A percentile compares a stretch with the other conserved stretches of the same genome.
These are phyloP conservation scores for Yamadazyma olivae DNA, from an alignment of 805 yeast species.

Conservation along the genomic window DNA sequence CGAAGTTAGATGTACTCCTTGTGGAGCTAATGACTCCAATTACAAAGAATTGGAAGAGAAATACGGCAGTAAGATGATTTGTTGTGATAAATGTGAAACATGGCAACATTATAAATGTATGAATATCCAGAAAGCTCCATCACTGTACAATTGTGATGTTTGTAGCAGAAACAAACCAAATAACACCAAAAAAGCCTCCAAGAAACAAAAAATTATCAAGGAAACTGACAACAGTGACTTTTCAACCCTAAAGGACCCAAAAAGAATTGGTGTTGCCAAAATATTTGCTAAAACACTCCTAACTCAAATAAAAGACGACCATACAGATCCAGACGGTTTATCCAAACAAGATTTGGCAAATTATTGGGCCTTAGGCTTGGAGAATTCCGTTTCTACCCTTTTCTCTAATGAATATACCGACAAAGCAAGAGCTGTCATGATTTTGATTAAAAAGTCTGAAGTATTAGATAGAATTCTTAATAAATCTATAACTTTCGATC, in stretches of 20 bases:
- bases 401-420: conserved; percentile 53
- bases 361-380: conserved; percentile 51
- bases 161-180: conserved; percentile 28
- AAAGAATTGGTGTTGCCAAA: conserved; percentile 46
- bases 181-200: conserved; percentile 1
- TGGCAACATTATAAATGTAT: conserved; percentile 74
- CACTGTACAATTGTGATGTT: conserved; percentile 47
- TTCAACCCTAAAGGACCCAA: conserved; percentile 24
- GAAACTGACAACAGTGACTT: neutral
- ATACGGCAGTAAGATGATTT: conserved; percentile 55
- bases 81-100: conserved; percentile 62
- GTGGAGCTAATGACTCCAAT: conserved; percentile 58
- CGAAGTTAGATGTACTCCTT: conserved; percentile 60
- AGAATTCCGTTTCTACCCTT: conserved; percentile 43
- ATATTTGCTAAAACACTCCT: conserved; percentile 48
- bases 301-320: conserved; percentile 36
- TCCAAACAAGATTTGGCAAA: conserved; percentile 32
- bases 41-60: conserved; percentile 56
- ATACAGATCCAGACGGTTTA: conserved; percentile 16
- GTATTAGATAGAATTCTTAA: conserved; percentile 58
- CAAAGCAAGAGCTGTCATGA: conserved; percentile 56
- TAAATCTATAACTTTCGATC: conserved; percentile 50
- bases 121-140: conserved; percentile 47
- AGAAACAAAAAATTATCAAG: neutral
- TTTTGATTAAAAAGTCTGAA: conserved; percentile 48